These are phyloP conservation scores for Rhizopogon vinicolor DNA, from an alignment of 768 basidiomycete species.

Conservation along the genomic window DNA sequence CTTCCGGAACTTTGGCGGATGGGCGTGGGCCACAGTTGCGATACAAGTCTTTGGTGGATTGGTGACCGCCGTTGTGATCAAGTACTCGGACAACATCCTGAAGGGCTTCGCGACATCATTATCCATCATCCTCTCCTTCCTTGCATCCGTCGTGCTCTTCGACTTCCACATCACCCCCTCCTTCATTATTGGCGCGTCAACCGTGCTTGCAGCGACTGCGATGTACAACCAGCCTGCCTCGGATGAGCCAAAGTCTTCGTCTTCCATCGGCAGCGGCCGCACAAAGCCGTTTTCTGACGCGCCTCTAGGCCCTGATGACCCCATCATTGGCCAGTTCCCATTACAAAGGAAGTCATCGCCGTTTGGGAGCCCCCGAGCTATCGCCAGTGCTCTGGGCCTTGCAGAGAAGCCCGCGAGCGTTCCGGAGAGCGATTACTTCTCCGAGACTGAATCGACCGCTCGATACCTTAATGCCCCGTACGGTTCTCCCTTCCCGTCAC, in stretches of 20 bases:
- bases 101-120: slow-evolving; percentile 98
- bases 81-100: slow-evolving; percentile 91
- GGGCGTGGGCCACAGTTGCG: slow-evolving; percentile 93
- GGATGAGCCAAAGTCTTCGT: slow-evolving; percentile 30
- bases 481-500: slow-evolving; percentile 45
- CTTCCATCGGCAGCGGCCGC: slow-evolving; percentile 21
- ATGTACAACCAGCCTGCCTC: slow-evolving; percentile 82
- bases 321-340: slow-evolving; percentile 57
- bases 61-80: slow-evolving; percentile 93
- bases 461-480: slow-evolving; percentile 47
- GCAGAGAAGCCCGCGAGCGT: slow-evolving; percentile 21
- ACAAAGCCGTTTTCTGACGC: slow-evolving; percentile 37
- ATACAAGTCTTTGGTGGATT: slow-evolving; percentile 93
- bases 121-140: slow-evolving; percentile 92
- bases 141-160: slow-evolving; percentile 89
- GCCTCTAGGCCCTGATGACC: slow-evolving; percentile 44
- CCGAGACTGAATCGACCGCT: slow-evolving; percentile 35
- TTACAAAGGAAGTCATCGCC: slow-evolving; percentile 39
- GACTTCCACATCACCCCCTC: slow-evolving; percentile 82
- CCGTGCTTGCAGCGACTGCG: slow-evolving; percentile 87
- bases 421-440: slow-evolving; percentile 30
- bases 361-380: slow-evolving; percentile 45
- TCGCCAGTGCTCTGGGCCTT: slow-evolving; percentile 47
- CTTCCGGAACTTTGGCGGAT: slow-evolving; percentile 84
- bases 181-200: slow-evolving; percentile 81